A percentile compares a stretch with the other conserved stretches of the same genome.
Evolutionary conservation across 1,284 basidiomycete species (phyloP).

Genomic region (Athelia psychrophila): DNA sequence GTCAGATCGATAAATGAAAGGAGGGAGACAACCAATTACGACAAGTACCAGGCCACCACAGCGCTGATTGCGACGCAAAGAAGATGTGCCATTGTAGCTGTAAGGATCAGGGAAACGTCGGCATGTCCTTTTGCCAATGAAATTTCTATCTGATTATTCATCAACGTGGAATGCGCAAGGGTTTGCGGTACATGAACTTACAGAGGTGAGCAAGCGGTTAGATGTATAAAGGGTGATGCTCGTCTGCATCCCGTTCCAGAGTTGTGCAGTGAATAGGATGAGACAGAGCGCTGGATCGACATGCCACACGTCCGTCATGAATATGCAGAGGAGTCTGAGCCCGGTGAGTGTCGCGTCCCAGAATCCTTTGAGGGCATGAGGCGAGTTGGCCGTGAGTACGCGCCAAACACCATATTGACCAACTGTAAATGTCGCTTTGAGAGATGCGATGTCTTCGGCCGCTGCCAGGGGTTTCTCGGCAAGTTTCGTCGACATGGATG

Average conservation of each 20-base stretch:
- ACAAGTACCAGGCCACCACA: not conserved
- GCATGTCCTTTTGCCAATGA: not conserved
- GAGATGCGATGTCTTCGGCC: no score
- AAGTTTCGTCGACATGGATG: no score
- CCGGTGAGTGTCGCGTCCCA: not conserved
- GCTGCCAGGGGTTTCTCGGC: no score
- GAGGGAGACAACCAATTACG: not conserved
- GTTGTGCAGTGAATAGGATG: not conserved
- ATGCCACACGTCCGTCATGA: not conserved
- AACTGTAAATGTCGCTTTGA: no score
- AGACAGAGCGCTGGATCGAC: not conserved
- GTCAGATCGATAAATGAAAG: not conserved
- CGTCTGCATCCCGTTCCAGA: not conserved
- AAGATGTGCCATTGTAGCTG: not conserved
- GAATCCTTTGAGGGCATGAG: not conserved
- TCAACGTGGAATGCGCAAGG: not conserved
- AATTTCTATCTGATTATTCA: not conserved
- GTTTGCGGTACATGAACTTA: not conserved
- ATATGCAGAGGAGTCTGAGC: not conserved
- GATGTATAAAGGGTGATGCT: not conserved
- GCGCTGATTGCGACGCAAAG: not conserved
- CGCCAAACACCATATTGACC: not conserved
- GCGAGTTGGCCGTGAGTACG: not conserved
- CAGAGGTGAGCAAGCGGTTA: not conserved
- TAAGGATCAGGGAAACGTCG: not conserved